Conservation (phyloP, 169 alveolate genomes). For the Perkinsus olseni region DNA sequence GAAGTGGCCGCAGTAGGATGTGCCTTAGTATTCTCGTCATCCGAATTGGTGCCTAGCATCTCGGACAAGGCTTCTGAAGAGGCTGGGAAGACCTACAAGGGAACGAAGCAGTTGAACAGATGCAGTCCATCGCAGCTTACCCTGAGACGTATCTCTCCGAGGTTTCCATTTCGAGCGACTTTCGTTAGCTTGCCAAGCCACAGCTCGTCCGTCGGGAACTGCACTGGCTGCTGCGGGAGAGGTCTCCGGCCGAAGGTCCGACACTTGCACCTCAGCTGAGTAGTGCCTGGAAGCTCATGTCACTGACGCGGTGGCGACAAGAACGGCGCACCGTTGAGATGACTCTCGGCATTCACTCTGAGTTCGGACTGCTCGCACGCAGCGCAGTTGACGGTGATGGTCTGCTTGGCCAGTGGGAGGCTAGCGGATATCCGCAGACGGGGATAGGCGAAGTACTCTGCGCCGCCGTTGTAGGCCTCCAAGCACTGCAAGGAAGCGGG, state of each 20-base stretch:
- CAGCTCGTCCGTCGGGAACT: not conserved
- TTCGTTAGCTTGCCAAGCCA: not conserved
- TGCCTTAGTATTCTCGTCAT: not conserved
- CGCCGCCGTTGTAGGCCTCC: not conserved
- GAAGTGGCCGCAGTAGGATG: not conserved
- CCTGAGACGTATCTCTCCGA: not conserved
- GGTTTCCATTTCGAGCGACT: not conserved
- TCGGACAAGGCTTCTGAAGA: not conserved
- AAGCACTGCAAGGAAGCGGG: not conserved
- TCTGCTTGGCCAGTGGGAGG: not conserved
- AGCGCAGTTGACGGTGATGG: not conserved
- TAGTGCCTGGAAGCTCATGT: not conserved
- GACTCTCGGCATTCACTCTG: not conserved
- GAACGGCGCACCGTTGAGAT: not conserved
- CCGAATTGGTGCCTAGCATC: not conserved
- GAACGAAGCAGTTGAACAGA: not conserved
- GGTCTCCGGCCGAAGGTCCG: not conserved
- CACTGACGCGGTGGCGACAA: not conserved
- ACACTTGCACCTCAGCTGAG: not conserved
- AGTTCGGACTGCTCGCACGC: not conserved
- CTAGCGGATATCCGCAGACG: not conserved
- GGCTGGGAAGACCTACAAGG: not conserved
- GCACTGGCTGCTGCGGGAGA: not conserved
- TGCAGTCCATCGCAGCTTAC: not conserved
- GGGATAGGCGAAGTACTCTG: not conserved